Evolutionary conservation across 768 basidiomycete species (phyloP).

Genomic region (Termitomyces sp.): DNA sequence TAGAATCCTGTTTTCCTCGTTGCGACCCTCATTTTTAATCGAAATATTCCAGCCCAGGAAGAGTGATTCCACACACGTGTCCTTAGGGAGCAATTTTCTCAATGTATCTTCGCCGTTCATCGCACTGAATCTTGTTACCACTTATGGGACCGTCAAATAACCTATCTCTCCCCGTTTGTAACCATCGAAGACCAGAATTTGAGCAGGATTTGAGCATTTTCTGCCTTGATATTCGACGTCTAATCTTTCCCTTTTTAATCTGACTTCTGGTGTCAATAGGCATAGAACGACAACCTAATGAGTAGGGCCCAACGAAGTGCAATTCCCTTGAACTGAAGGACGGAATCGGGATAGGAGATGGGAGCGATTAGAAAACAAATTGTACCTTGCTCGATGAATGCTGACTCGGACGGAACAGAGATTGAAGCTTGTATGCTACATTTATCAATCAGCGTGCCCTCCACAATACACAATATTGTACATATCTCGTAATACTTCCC

Average conservation of each 20-base stretch:
- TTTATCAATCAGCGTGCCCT: background rate
- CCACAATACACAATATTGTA: conserved; percentile 1
- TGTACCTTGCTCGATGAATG: background rate
- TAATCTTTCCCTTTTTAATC: background rate
- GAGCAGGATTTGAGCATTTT: too few species aligned
- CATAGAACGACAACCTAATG: background rate
- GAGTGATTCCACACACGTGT: background rate
- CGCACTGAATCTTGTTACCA: background rate
- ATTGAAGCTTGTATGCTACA: background rate
- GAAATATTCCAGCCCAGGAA: background rate
- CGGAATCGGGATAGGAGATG: too few species aligned
- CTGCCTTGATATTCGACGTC: background rate
- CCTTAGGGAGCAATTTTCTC: background rate
- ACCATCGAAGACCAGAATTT: background rate
- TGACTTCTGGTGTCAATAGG: background rate
- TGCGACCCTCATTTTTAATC: background rate
- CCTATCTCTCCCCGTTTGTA: background rate
- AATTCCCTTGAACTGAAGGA: background rate
- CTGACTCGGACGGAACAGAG: too few species aligned
- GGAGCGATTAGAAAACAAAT: background rate
- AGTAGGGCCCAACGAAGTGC: too few species aligned
- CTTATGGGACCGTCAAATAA: background rate
- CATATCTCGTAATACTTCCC: conserved; percentile 3
- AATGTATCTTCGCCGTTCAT: background rate
- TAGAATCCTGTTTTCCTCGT: background rate